Evolutionary conservation across 768 basidiomycete genomes (phyloP), one percentile per base, ranked within the genome.

Genomic region (Galerina sulciceps): DNA sequence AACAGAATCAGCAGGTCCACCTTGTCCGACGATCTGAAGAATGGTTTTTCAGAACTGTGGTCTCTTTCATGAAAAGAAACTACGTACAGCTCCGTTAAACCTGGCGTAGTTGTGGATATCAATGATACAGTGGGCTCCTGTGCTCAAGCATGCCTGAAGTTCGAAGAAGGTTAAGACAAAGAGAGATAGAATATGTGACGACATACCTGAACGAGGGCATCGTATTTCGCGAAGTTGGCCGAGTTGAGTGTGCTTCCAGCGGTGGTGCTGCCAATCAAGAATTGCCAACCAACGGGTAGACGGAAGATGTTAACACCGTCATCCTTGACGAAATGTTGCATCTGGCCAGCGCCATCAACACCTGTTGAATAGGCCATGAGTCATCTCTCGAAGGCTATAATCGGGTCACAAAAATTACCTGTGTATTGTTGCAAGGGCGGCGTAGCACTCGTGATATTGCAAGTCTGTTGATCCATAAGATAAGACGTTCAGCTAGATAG

Each of bases 91-190:
- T 1, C 79, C 76, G 47, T 86, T 75, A 73, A 77, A 87, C 26
- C 86, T 73, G 20, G 84, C 86, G 55, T 86, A 86, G 69, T 86
- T 87, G 69, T 85, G 85, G 40, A 82, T 76, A 69, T 87, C 86
- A 49, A 88, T 77, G 63, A 81, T 81, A 57, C 81, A 87, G 45
- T 70, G 73, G 10, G 83, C 81, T 0, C 85, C 84, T 2, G 81
- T 79, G 6, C 58, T 67, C 62, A 87, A 67, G 63, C 81, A 81
- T 1, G 72, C 69, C 71, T 71, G 53, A 55, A 31, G 26, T 31
- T 31, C 31, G n/a, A 10, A 61, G 34, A 9, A n/a, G 0, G 1
- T 35, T 1, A 37, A 10, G 1, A 31, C 26, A 31, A 31, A 1
- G 26, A 31, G 8, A 31, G 26, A 2, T 5, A 31, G 8, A 31